Evolutionary conservation across 345 rosid species (phyloP).

Genomic region (Syzygium jambos): DNA sequence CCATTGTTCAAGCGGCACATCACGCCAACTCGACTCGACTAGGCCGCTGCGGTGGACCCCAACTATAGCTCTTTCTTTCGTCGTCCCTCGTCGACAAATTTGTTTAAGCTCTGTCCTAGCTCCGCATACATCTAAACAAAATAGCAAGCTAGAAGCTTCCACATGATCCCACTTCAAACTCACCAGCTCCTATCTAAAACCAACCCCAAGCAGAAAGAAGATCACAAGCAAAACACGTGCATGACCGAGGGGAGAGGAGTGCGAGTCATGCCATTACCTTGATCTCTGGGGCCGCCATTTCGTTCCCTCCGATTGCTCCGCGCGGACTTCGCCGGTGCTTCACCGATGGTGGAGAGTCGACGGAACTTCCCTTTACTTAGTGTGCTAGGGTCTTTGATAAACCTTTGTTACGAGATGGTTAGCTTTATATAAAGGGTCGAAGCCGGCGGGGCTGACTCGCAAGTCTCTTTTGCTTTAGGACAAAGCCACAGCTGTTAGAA

Average conservation of each 20-base stretch:
- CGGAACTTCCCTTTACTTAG: neutral
- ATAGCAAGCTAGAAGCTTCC: neutral
- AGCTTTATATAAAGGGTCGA: neutral
- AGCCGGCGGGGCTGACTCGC: neutral
- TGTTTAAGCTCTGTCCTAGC: neutral
- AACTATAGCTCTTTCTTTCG: neutral
- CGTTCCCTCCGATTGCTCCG: neutral
- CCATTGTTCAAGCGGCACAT: neutral
- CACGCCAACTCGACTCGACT: neutral
- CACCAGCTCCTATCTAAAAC: neutral
- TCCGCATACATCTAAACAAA: neutral
- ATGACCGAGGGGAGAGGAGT: neutral
- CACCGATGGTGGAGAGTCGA: neutral
- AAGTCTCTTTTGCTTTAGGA: neutral
- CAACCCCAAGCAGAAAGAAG: neutral
- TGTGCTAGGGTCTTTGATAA: neutral
- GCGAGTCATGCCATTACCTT: neutral
- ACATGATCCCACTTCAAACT: neutral
- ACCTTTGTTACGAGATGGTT: neutral
- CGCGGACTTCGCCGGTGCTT: neutral
- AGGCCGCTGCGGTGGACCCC: fast-evolving
- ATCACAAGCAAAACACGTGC: neutral
- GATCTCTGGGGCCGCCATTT: neutral
- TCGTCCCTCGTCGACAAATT: neutral
- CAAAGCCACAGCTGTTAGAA: neutral